Evolutionary conservation across 2,329 filamentous ascomycete species (phyloP).

Genomic region (Dactylonectria macrodidyma): DNA sequence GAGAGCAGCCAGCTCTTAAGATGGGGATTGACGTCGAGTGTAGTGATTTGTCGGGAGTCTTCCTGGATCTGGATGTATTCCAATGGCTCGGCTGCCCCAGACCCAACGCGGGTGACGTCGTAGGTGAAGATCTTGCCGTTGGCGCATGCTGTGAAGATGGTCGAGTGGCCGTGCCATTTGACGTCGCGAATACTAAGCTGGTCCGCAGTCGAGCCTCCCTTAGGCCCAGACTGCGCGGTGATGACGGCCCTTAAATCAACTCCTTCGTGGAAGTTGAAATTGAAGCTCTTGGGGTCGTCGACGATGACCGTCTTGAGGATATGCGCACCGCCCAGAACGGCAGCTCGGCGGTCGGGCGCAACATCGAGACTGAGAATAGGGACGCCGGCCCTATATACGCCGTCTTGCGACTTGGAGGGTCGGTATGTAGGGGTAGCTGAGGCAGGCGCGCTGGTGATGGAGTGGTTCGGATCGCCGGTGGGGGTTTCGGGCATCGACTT

Average conservation of each 20-base stretch:
- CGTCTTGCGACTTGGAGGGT: slow-evolving; percentile 69
- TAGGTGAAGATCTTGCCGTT: slow-evolving; percentile 77
- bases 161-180: slow-evolving; percentile 69
- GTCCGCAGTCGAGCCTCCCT: slow-evolving; percentile 62
- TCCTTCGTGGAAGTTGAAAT: slow-evolving; percentile 66
- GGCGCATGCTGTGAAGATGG: slow-evolving; percentile 74
- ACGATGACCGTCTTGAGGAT: slow-evolving; percentile 73
- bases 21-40: slow-evolving; percentile 75
- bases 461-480: slow-evolving; percentile 55
- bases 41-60: slow-evolving; percentile 75
- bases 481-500: slow-evolving; percentile 65
- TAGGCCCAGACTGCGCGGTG: slow-evolving; percentile 59
- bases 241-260: slow-evolving; percentile 72
- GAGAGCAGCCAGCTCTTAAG: slow-evolving; percentile 71
- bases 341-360: slow-evolving; percentile 69
- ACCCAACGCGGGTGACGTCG: slow-evolving; percentile 67
- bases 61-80: slow-evolving; percentile 72
- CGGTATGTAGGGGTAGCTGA: slow-evolving; percentile 60
- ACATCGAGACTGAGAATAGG: slow-evolving; percentile 72
- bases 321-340: slow-evolving; percentile 71
- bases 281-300: slow-evolving; percentile 59
- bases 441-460: slow-evolving; percentile 62
- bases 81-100: slow-evolving; percentile 61
- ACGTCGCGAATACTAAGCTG: slow-evolving; percentile 76
- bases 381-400: slow-evolving; percentile 64